Evolutionary conservation across 345 rosid genomes (phyloP), one percentile per base, ranked within the genome.

Genomic region (Alliaria petiolata): DNA sequence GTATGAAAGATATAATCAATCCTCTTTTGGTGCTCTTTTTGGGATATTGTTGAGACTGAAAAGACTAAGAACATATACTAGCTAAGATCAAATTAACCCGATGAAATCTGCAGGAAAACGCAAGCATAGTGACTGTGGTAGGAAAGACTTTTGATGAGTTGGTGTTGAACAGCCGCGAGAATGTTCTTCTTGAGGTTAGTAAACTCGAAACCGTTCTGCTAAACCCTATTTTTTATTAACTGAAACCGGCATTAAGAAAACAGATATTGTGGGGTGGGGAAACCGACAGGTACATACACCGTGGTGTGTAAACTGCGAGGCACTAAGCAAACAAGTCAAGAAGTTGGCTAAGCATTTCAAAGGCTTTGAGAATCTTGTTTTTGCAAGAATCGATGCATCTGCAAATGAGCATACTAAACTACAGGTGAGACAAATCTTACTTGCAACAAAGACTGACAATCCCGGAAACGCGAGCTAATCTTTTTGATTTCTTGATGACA

Each of bases 291-390:
- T 93, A n/a, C 72, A 86, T 65, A 84, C 89, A 5, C 92, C 97
- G n/a, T 93, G 97, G 97, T 90, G 93, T 83, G 66, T 81, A 72
- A 81, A 78, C 55, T 90, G 96, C 39, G 92, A 90, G 71, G 78
- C 89, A 3, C 68, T 83, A 28, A 86, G 86, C 77, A 88, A 90
- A 84, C 87, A 90, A 76, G 59, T 90, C 0, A 88, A 85, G 81
- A 93, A 85, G 81, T 65, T 93, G 82, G 92, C 93, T 43, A 90
- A 89, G 83, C 96, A 93, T 85, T 93, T 90, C 76, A 93, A 87
- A 78, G 88, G 85, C 67, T 59, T 82, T 62, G 85, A 78, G 51
- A 82, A 65, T 76, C 68, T 87, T 35, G 83, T 86, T 55, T 72
- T 93, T 63, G 96, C 89, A 17, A 93, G 83, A 80, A 87, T 93